A percentile compares a stretch with the other conserved stretches of the same genome.
These are phyloP conservation scores for Withania somnifera DNA, from an alignment of 305 asterid species.

Conservation along the genomic window DNA sequence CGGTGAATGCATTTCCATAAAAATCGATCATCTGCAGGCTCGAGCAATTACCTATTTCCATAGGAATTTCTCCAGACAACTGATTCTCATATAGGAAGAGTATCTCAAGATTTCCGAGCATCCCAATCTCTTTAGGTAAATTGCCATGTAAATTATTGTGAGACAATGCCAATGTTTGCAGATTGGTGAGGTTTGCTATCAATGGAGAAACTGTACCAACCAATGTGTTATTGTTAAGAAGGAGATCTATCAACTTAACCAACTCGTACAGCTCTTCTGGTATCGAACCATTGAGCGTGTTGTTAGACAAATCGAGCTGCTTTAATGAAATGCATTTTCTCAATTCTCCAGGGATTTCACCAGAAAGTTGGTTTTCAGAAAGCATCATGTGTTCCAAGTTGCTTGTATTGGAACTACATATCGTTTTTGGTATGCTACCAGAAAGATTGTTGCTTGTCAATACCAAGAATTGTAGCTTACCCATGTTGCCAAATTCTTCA, in stretches of 20 bases:
- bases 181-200: constrained; percentile 51
- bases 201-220: constrained; percentile 52
- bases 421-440: constrained; percentile 36
- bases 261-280: constrained; percentile 58
- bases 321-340: constrained; percentile 37
- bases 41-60: constrained; percentile 69
- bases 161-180: constrained; percentile 54
- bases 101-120: constrained; percentile 53
- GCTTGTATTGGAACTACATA: constrained; percentile 46
- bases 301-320: constrained; percentile 80
- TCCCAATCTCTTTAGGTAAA: constrained; percentile 63
- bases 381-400: constrained; percentile 51
- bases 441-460: constrained; percentile 61
- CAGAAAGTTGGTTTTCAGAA: constrained; percentile 45
- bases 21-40: constrained; percentile 69
- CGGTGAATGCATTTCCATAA: constrained; percentile 61
- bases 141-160: constrained; percentile 51
- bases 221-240: constrained; percentile 70
- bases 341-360: constrained; percentile 47
- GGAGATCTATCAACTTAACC: constrained; percentile 48
- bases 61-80: constrained; percentile 64
- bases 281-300: constrained; percentile 53
- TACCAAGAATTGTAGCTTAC: constrained; percentile 37
- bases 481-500: constrained; percentile 42
- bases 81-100: constrained; percentile 67